Conservation (phyloP, 2,329 filamentous ascomycete species). For the Penicillium olsonii region DNA sequence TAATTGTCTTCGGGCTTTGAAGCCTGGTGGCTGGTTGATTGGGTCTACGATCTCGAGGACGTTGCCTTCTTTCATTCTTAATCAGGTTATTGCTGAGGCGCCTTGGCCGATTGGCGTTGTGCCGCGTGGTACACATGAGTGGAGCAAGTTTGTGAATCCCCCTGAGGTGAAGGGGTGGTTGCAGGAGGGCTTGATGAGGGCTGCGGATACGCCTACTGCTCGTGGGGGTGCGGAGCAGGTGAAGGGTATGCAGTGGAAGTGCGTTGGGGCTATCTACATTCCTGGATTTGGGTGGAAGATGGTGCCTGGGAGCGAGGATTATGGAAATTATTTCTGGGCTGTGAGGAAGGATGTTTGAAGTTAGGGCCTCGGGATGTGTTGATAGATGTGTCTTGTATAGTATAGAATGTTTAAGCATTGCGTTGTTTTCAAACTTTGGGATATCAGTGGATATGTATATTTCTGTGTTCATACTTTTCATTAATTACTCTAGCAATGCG, state of each 20-base stretch:
- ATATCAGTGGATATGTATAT: background rate
- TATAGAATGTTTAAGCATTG: constrained; percentile 1
- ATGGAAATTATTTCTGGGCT: constrained; percentile 96
- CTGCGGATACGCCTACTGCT: constrained; percentile 41
- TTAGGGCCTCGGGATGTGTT: background rate
- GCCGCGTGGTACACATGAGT: constrained; percentile 90
- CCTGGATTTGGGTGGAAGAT: constrained; percentile 89
- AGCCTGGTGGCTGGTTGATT: constrained; percentile 89
- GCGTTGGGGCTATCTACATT: constrained; percentile 83
- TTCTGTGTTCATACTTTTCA: background rate
- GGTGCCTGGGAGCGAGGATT: constrained; percentile 75
- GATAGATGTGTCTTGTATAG: constrained; percentile 3
- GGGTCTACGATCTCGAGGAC: constrained; percentile 91
- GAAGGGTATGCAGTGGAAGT: constrained; percentile 59
- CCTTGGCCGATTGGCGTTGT: constrained; percentile 73
- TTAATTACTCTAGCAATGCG: background rate
- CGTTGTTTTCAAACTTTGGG: background rate
- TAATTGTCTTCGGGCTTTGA: constrained; percentile 62
- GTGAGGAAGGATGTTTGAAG: constrained; percentile 61
- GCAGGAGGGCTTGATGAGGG: constrained; percentile 49
- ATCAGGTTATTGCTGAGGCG: constrained; percentile 85
- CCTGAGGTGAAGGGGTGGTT: constrained; percentile 59
- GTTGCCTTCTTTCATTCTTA: constrained; percentile 86
- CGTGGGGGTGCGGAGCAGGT: constrained; percentile 27
- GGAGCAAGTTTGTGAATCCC: constrained; percentile 92